Conservation (phyloP, 2,329 filamentous ascomycete species). For the Calycina herbarum region DNA sequence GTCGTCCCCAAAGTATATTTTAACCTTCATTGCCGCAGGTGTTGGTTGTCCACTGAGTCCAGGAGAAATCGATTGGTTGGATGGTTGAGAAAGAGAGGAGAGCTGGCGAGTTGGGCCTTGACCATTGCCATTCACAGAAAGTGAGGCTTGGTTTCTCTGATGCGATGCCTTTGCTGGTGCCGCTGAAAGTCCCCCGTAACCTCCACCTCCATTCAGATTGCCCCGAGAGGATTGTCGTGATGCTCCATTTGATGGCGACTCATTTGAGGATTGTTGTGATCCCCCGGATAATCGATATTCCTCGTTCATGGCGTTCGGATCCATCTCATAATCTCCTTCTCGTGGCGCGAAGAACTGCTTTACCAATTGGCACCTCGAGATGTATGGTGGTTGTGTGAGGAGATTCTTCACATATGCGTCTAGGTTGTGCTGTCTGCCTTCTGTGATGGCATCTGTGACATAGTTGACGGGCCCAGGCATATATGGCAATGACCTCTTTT, state of each 20-base stretch:
- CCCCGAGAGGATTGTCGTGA: conserved; percentile 67
- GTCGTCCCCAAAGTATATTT: conserved; percentile 90
- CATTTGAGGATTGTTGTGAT: conserved; percentile 66
- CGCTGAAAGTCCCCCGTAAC: conserved; percentile 54
- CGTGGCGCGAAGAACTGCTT: conserved; percentile 88
- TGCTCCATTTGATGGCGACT: conserved; percentile 58
- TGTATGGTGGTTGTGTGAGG: conserved; percentile 78
- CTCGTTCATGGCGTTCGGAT: conserved; percentile 62
- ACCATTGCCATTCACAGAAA: conserved; percentile 25
- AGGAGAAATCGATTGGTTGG: conserved; percentile 56
- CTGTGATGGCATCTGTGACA: conserved; percentile 96
- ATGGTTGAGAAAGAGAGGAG: conserved; percentile 48
- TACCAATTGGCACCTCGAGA: conserved; percentile 80
- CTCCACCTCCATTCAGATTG: conserved; percentile 59
- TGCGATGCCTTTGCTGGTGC: conserved; percentile 43
- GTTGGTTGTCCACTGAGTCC: conserved; percentile 42
- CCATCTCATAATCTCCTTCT: conserved; percentile 90
- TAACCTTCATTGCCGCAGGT: conserved; percentile 76
- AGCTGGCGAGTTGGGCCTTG: conserved; percentile 30
- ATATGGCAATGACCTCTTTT: conserved; percentile 84
- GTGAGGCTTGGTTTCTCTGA: conserved; percentile 43
- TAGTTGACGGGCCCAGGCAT: conserved; percentile 98
- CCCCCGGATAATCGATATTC: conserved; percentile 74
- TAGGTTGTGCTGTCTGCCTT: conserved; percentile 86
- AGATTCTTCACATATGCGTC: conserved; percentile 96